Conservation (phyloP, 371 early-diverging fungal species). For the Mortierella sp. region DNA sequence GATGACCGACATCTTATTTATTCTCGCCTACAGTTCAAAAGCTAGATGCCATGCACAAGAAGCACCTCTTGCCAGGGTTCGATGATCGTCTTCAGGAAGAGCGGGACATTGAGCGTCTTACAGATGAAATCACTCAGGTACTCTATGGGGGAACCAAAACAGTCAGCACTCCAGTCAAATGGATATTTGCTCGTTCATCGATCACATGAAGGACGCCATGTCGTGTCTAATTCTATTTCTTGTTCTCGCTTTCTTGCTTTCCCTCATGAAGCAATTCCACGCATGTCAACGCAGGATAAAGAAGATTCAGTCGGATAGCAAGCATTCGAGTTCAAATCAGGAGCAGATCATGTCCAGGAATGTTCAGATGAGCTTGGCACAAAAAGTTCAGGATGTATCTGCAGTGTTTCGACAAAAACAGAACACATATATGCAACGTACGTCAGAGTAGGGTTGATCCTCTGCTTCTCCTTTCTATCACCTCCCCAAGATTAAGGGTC, state of each 20-base stretch:
- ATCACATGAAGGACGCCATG: too few relatives aligned
- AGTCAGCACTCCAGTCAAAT: too few relatives aligned
- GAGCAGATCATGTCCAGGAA: conserved; percentile 81
- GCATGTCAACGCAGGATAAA: conserved; percentile 84
- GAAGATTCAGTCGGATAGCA: conserved; percentile 66
- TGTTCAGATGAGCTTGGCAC: conserved; percentile 89
- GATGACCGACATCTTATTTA: too few relatives aligned
- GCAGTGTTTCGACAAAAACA: conserved; percentile 85
- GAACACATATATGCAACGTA: conserved; percentile 88
- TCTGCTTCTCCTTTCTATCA: background rate
- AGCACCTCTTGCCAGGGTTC: conserved; percentile 93
- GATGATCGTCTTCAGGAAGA: conserved; percentile 90
- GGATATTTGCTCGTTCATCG: too few relatives aligned
- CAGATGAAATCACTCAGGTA: conserved; percentile 83
- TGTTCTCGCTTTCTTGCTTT: background rate
- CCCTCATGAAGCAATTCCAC: conserved; percentile 78
- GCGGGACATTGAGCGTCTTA: conserved; percentile 83
- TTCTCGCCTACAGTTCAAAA: conserved; percentile 67
- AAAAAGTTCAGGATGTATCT: conserved; percentile 90
- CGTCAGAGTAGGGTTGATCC: conserved; percentile 11
- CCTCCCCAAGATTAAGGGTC: too few relatives aligned
- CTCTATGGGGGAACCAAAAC: conserved; percentile 38
- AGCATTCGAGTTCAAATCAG: conserved; percentile 63
- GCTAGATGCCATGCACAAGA: conserved; percentile 89
- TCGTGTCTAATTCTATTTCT: too few relatives aligned